phyloP scores from a whole-genome alignment of 306 rosid genomes.

The Citrullus amarus region DNA sequence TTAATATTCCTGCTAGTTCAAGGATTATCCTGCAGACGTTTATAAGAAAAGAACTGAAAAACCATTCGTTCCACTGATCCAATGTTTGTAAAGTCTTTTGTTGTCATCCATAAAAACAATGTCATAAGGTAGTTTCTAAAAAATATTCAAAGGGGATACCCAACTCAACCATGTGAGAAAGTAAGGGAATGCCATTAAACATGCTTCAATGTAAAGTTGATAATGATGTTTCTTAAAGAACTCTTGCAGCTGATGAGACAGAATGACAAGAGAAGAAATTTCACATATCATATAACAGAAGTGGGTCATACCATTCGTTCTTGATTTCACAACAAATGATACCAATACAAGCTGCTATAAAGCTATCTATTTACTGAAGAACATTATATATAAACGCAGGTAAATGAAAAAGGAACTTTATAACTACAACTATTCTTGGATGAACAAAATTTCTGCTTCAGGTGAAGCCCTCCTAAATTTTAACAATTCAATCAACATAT shows the following conservation, averaged over 20 bases:
- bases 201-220: neutral
- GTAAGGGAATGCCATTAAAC: neutral
- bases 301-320: neutral
- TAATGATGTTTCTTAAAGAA: neutral
- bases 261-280: neutral
- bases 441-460: constrained; percentile 47
- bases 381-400: neutral
- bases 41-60: neutral
- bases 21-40: neutral
- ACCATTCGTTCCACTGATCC: neutral
- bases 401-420: neutral
- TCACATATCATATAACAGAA: neutral
- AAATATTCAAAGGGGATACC: neutral
- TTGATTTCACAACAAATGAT: constrained; percentile 2
- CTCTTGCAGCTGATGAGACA: neutral
- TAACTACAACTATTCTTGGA: constrained; percentile 20
- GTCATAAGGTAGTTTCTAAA: neutral
- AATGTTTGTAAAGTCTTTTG: neutral
- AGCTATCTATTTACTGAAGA: neutral
- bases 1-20: neutral
- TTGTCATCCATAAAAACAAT: neutral
- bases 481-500: constrained; percentile 55
- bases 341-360: neutral
- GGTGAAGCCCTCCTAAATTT: constrained; percentile 72
- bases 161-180: neutral